Evolutionary conservation across 805 yeast species (phyloP).

Genomic region (Naumovozyma castellii): DNA sequence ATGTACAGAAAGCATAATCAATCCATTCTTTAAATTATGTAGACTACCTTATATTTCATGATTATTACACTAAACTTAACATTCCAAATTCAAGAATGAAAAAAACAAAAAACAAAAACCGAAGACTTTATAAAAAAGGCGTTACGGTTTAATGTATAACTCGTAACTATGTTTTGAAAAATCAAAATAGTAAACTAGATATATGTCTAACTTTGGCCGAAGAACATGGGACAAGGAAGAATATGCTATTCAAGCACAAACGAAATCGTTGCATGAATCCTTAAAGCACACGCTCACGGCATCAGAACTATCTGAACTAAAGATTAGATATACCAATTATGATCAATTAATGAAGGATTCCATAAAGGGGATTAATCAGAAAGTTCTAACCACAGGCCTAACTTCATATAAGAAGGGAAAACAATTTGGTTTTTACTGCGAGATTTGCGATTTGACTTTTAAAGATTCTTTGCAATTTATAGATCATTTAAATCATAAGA

Average conservation of each 20-base stretch:
- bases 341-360: constrained; percentile 20
- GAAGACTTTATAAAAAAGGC: too few relatives aligned
- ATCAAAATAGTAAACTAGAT: too few relatives aligned
- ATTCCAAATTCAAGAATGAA: too few relatives aligned
- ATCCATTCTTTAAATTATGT: too few relatives aligned
- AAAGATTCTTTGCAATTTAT: constrained; percentile 74
- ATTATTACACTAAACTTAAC: too few relatives aligned
- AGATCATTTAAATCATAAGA: constrained; percentile 74
- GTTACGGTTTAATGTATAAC: too few relatives aligned
- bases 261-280: constrained; percentile 5
- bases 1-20: too few relatives aligned
- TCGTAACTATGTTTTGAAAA: too few relatives aligned
- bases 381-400: constrained; percentile 25
- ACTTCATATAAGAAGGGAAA: constrained; percentile 36
- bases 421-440: constrained; percentile 80
- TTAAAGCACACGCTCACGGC: constrained; percentile 17
- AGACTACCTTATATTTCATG: too few relatives aligned
- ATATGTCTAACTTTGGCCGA: constrained; percentile 42
- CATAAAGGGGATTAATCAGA: constrained; percentile 27
- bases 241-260: constrained; percentile 40
- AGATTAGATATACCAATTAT: constrained; percentile 19
- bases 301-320: constrained; percentile 9
- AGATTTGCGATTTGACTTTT: constrained; percentile 66
- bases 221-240: constrained; percentile 66
- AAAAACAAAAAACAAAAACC: too few relatives aligned